Conservation (phyloP, 1,284 basidiomycete genomes). For the Puccinia horiana region DNA sequence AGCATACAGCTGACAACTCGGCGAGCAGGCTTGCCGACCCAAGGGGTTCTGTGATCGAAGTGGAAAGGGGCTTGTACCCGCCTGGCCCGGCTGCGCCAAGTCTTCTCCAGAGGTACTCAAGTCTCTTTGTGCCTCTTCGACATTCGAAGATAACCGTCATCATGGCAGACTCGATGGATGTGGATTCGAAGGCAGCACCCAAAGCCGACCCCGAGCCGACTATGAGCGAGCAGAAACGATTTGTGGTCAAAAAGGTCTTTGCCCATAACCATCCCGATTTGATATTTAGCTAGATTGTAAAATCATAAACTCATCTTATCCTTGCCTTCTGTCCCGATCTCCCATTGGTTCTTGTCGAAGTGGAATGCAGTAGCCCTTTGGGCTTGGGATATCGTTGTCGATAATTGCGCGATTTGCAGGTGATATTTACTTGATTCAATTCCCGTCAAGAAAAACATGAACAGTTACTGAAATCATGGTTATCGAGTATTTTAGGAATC, state of each 20-base stretch:
- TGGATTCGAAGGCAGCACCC: slow-evolving; percentile 11
- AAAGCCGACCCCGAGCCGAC: slow-evolving; percentile 10
- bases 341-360: slow-evolving; percentile 13
- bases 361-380: slow-evolving; percentile 49
- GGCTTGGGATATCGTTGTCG: slow-evolving; percentile 50
- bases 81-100: too few relatives aligned
- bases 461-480: not conserved
- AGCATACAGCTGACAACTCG: too few relatives aligned
- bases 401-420: slow-evolving; percentile 50
- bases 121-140: not conserved
- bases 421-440: not conserved
- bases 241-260: slow-evolving; percentile 49
- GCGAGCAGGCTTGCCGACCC: too few relatives aligned
- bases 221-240: slow-evolving; percentile 27
- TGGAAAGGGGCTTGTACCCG: too few relatives aligned
- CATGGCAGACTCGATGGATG: slow-evolving; percentile 42
- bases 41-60: too few relatives aligned
- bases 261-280: not conserved
- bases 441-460: not conserved
- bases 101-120: too few relatives aligned
- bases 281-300: not conserved
- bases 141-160: not conserved
- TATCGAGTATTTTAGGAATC: slow-evolving; percentile 74
- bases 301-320: not conserved
- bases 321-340: not conserved